Percentiles rank a stretch among this genome's conserved stretches.
These are phyloP conservation scores for Plasmodium gonderi DNA, from an alignment of 169 alveolate species.

Conservation along the genomic window DNA sequence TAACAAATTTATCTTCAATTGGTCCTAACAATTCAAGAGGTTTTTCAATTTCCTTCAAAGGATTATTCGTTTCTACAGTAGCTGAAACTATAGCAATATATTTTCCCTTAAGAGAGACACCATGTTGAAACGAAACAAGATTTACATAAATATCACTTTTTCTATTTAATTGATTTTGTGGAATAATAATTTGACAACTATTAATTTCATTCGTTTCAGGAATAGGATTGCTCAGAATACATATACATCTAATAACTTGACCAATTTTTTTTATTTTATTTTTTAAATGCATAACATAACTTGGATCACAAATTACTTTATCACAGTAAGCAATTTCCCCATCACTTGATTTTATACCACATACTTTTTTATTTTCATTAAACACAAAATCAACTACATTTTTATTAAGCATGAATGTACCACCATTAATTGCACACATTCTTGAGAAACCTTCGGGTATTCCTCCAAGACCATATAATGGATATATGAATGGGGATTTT, in stretches of 20 bases:
- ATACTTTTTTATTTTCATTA: constrained; percentile 93
- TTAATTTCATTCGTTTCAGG: constrained; percentile 95
- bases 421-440: constrained; percentile 97
- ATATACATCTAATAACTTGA: constrained; percentile 91
- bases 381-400: constrained; percentile 92
- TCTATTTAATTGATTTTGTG: constrained; percentile 95
- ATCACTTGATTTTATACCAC: constrained; percentile 92
- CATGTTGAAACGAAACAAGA: constrained; percentile 94
- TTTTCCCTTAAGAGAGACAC: constrained; percentile 94
- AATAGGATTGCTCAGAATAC: constrained; percentile 96
- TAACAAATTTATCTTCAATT: constrained; percentile 93
- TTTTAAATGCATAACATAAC: constrained; percentile 86
- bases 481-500: constrained; percentile 98
- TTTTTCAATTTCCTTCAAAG: constrained; percentile 93
- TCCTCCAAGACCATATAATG: constrained; percentile 98
- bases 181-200: constrained; percentile 96
- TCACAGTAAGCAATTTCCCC: constrained; percentile 94
- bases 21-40: constrained; percentile 95
- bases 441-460: constrained; percentile 97
- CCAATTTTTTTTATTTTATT: constrained; percentile 83
- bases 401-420: constrained; percentile 97
- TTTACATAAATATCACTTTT: constrained; percentile 94
- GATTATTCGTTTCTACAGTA: constrained; percentile 96
- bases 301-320: constrained; percentile 96
- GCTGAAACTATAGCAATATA: constrained; percentile 96